Base-by-base conservation (phyloP, 1,139 yeast species). In the Saccharomycopsis phalli region DNA sequence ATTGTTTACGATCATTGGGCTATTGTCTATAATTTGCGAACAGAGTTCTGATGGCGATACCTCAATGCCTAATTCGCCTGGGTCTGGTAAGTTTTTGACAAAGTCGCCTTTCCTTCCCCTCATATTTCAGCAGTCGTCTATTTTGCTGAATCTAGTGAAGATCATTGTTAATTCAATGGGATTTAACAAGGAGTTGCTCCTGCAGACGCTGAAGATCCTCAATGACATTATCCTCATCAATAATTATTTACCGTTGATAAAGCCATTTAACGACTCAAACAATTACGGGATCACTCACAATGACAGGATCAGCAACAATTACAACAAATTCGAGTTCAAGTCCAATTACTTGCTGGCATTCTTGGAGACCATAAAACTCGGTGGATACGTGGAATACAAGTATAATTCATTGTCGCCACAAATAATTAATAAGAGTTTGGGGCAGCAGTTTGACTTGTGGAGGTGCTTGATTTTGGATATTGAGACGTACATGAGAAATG, bases 211-310 rank as follows among this genome's bases (percentile, higher is more conserved):
- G 1, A 53, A 51, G 34, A 41, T 47, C 10, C 31, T 54, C 29
- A 53, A 51, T 31, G 58, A 54, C n/a, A 45, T 54, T 11, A 53
- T 53, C n/a, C 46, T 46, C 26, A 38, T 54, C 11, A 50, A 51
- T 4, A 18, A 52, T 29, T 49, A 48, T 17, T 31, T 55, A 25
- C 51, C 55, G 26, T 29, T 51, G 16, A 42, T 55, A 23, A 53
- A 53, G 30, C 59, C 59, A 11, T 55, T 54, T 37, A 50, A 53
- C 21, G 56, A 51, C 26, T 13, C 49, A 31, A 54, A 54, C 36
- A 53, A 54, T 38, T 56, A 55, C 37, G 46, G 44, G n/a, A 43
- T 43, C 16, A 40, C 40, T 19, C 21, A 43, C 34, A 23, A 19
- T 16, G 38, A 40, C 5, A 20, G 16, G 11, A 34, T 45, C 6